Conservation (phyloP, 768 basidiomycete species). For the Boletus bicolor region DNA sequence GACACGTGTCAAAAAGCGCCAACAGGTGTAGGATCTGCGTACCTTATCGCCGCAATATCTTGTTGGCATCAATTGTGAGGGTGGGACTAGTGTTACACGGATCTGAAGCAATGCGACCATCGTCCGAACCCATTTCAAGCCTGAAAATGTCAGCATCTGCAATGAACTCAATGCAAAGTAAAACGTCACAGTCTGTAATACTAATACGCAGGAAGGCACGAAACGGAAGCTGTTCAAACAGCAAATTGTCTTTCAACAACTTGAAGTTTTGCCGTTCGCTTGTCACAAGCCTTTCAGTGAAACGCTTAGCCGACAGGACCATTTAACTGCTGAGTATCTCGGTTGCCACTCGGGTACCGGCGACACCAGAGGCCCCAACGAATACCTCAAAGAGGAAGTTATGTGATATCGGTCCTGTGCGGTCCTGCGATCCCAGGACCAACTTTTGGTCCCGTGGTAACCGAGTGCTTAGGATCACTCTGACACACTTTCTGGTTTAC, state of each 20-base stretch:
- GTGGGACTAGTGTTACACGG: neutral
- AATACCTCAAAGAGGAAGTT: too few relatives aligned
- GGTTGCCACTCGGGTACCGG: too few relatives aligned
- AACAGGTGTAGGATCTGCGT: neutral
- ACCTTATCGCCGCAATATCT: slow-evolving; percentile 4
- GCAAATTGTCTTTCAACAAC: slow-evolving; percentile 1
- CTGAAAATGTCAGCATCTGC: neutral
- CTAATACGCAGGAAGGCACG: neutral
- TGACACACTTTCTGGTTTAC: too few relatives aligned
- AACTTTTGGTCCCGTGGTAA: too few relatives aligned
- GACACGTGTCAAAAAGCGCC: neutral
- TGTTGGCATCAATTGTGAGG: neutral
- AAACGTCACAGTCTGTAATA: neutral
- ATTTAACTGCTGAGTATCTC: too few relatives aligned
- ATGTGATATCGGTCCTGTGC: too few relatives aligned
- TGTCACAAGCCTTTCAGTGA: neutral
- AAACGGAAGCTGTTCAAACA: neutral
- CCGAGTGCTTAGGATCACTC: too few relatives aligned
- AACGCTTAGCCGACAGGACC: too few relatives aligned
- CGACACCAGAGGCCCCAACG: too few relatives aligned
- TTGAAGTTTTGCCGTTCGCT: neutral
- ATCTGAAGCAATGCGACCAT: neutral
- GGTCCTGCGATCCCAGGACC: too few relatives aligned
- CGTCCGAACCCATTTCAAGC: neutral
- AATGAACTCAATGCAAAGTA: slow-evolving; percentile 2